These are phyloP conservation scores for Neurospora sp. DNA, from an alignment of 495 filamentous ascomycete genomes.

Conservation along the genomic window DNA sequence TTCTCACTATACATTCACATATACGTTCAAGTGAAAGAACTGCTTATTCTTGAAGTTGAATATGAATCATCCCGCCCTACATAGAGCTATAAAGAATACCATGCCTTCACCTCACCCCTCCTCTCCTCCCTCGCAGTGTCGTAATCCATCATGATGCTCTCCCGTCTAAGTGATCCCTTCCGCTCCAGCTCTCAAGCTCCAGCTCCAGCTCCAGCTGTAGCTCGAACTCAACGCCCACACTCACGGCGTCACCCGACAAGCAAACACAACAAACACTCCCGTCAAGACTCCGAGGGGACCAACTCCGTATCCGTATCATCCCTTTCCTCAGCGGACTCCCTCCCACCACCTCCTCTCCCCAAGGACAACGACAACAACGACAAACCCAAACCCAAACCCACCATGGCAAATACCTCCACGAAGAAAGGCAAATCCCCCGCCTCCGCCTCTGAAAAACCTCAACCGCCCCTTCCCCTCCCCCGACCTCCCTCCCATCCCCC, in stretches of 20 bases:
- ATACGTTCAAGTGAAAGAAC: not conserved
- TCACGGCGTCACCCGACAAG: not conserved
- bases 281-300: not conserved
- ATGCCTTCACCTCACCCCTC: not conserved
- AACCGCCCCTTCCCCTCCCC: not conserved
- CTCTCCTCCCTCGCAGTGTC: not conserved
- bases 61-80: not conserved
- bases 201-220: not conserved
- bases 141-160: not conserved
- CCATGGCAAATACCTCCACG: not conserved
- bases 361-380: not conserved
- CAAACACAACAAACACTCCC: not conserved
- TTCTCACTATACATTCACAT: not conserved
- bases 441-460: not conserved
- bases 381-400: not conserved
- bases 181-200: not conserved
- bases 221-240: not conserved
- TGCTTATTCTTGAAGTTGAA: not conserved
- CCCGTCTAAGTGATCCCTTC: not conserved
- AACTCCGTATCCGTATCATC: not conserved
- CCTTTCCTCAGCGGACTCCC: not conserved
- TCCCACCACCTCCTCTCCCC: not conserved
- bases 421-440: not conserved
- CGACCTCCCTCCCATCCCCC: not conserved
- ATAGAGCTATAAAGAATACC: not conserved